phyloP scores from a whole-genome alignment of 805 yeast genomes.

The Zygoascus flipseniorum region DNA sequence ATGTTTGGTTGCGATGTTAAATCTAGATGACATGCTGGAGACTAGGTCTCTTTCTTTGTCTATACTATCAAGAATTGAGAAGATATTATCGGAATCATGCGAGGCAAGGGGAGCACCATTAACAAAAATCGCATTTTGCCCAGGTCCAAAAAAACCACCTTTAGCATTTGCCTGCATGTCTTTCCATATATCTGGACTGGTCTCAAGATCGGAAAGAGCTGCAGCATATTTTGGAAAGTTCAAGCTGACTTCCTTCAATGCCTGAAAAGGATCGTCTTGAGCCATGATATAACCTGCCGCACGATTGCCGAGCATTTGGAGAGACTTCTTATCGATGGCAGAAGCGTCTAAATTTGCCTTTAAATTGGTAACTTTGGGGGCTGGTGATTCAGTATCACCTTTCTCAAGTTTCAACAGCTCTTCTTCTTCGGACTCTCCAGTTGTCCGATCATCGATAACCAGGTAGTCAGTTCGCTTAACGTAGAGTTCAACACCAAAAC shows the following conservation, averaged over 20 bases:
- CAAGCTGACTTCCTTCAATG: conserved; percentile 34
- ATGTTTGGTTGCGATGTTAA: not conserved
- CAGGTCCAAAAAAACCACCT: conserved; percentile 16
- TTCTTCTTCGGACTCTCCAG: conserved; percentile 4
- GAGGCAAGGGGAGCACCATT: conserved; percentile 56
- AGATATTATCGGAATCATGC: conserved; percentile 30
- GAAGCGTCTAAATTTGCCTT: conserved; percentile 19
- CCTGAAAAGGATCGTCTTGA: conserved; percentile 27
- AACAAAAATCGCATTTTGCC: conserved; percentile 38
- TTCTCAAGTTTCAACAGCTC: conserved; percentile 2
- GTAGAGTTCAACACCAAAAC: conserved; percentile 61
- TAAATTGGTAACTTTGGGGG: conserved; percentile 9
- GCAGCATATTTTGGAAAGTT: conserved; percentile 51
- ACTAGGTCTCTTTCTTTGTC: conserved; percentile 31
- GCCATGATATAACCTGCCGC: conserved; percentile 31
- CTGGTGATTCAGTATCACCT: not conserved
- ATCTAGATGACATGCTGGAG: conserved; percentile 7
- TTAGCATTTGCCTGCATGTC: conserved; percentile 21
- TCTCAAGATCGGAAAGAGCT: conserved; percentile 26
- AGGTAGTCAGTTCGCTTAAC: conserved; percentile 60
- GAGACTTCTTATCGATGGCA: conserved; percentile 17
- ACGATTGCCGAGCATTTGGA: conserved; percentile 22
- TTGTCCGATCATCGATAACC: conserved; percentile 49
- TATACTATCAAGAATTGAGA: conserved; percentile 29
- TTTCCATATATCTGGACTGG: conserved; percentile 11